Evolutionary conservation across 345 rosid species (phyloP).

Genomic region (Pistacia atlantica): DNA sequence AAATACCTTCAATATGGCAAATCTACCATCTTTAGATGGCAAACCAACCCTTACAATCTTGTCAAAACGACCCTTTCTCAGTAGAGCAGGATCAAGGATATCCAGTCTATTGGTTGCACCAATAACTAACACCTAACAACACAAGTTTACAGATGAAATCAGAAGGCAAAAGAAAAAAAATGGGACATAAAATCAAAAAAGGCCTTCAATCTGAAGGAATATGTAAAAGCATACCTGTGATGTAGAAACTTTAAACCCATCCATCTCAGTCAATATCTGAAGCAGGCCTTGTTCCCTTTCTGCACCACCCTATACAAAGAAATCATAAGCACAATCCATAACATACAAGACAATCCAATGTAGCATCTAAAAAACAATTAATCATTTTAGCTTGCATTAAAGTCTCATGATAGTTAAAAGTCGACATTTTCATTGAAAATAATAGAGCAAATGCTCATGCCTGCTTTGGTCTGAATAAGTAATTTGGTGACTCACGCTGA

Average conservation of each 20-base stretch:
- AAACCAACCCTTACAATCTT: conserved; percentile 94
- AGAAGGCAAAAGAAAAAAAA: conserved; percentile 4
- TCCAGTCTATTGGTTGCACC: conserved; percentile 98
- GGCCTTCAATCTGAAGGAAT: conserved; percentile 13
- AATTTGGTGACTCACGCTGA: not conserved
- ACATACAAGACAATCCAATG: not conserved
- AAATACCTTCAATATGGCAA: conserved; percentile 82
- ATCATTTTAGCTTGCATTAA: not conserved
- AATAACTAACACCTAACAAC: conserved; percentile 79
- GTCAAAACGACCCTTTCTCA: conserved; percentile 98
- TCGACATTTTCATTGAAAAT: not conserved
- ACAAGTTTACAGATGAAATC: conserved; percentile 30
- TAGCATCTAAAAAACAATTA: not conserved
- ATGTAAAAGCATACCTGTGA: conserved; percentile 62
- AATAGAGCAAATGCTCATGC: not conserved
- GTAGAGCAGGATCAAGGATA: conserved; percentile 92
- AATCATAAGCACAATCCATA: conserved; percentile 19
- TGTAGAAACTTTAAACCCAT: conserved; percentile 90
- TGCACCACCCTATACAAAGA: conserved; percentile 80
- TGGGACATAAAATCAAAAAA: conserved; percentile 4
- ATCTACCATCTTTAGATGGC: conserved; percentile 92
- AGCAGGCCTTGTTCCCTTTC: conserved; percentile 98
- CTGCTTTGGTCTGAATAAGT: not conserved
- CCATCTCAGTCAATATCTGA: conserved; percentile 97
- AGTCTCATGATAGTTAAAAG: not conserved